Base-by-base conservation (phyloP, 768 basidiomycete species). In the Myochromella boudieri region DNA sequence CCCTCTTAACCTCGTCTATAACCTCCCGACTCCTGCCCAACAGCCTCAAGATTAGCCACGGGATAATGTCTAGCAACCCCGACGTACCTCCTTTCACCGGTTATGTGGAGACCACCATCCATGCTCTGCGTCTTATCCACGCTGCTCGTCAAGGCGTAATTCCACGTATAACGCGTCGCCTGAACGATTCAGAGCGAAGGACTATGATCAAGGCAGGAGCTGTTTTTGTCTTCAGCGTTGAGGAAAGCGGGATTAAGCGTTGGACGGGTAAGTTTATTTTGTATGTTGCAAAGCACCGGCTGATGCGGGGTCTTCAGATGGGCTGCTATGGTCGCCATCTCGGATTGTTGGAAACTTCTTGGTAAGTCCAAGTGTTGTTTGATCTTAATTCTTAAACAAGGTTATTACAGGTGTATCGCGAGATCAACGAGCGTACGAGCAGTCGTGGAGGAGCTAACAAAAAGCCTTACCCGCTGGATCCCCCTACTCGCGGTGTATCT, bases 141-240 rank as follows among this genome's bases (percentile, higher is more conserved):
- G 89, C 89, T 12, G 87, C 87, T 44, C 75, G 85, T 37, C 79
- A 85, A 52, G 89, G 90, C 20, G 72, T 85, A 56, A 85, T 91
- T 40, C 88, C 88, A 26, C 78, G 87, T 29, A 87, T 92, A 48
- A 89, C 87, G n/a, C 78, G 91, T 27, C 78, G 90, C 21, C 75
- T 92, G 59, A 89, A 90, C 60, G 89, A 92, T 59, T 72, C 82
- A n/a, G 89, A 94, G 59, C 78, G 84, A 25, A 68, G 69, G 60
- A 76, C 63, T 40, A 87, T 81, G 79, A 79, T 81, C 62, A 77
- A 75, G 60, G 75, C 76, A 27, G 79, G 79, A 8, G 87, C 90
- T 38, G 82, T 92, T 12, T 94, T 91, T 61, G 84, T 94, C 40
- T 94, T 91, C 68, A 87, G 87, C 60, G 90, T 91, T 59, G 84